These are phyloP conservation scores for Chaetomium cochliodes DNA, from an alignment of 495 filamentous ascomycete genomes.

Conservation along the genomic window DNA sequence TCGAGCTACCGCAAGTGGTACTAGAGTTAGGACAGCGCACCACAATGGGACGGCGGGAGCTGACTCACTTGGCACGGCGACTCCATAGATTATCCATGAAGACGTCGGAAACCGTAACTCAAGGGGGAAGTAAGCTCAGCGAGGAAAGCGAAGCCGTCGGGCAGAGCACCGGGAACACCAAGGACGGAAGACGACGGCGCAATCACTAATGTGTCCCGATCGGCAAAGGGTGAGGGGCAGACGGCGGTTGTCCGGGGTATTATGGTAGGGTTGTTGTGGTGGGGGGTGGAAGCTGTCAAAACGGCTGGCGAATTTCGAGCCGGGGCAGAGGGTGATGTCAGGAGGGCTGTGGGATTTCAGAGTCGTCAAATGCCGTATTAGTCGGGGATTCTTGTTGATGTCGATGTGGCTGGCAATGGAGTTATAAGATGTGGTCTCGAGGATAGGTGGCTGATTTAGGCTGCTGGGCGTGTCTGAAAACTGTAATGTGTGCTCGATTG, in stretches of 20 bases:
- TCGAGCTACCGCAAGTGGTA: constrained; percentile 55
- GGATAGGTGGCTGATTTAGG: constrained; percentile 4
- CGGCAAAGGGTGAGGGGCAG: constrained; percentile 1
- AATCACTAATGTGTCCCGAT: constrained; percentile 5
- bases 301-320: not conserved
- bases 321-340: constrained; percentile 19
- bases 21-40: constrained; percentile 21
- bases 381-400: not conserved
- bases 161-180: constrained; percentile 20
- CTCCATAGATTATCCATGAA: constrained; percentile 69
- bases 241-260: not conserved
- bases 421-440: not conserved
- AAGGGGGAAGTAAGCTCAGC: constrained; percentile 21
- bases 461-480: not conserved
- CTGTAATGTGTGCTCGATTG: constrained; percentile 12
- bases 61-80: constrained; percentile 82
- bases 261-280: not conserved
- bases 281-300: not conserved
- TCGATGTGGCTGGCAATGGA: not conserved
- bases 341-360: constrained; percentile 9
- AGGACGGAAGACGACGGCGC: constrained; percentile 1
- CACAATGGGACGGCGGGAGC: not conserved
- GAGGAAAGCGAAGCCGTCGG: constrained; percentile 19
- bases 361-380: constrained; percentile 10
- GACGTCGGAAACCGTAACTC: constrained; percentile 36